A percentile compares a stretch with the other conserved stretches of the same genome.
phyloP scores from a whole-genome alignment of 164 flowering plant species.

The Sextonia rubra region DNA sequence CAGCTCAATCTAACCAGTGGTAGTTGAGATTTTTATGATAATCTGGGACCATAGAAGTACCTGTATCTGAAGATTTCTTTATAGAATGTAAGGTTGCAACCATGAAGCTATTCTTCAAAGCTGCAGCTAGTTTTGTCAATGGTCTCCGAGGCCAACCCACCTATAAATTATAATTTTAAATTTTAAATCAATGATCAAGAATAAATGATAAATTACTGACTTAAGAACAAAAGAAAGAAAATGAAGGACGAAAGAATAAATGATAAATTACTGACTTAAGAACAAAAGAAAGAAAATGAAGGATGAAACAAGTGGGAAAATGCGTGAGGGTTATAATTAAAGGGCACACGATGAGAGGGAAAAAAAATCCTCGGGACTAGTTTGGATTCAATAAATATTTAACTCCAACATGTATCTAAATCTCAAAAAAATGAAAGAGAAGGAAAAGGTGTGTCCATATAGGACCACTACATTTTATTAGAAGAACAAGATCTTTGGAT shows the following conservation, averaged over 20 bases:
- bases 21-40: not conserved
- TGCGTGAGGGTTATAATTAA: no score
- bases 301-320: no score
- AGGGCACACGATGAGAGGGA: no score
- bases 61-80: conserved; percentile 52
- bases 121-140: conserved; percentile 72
- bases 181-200: conserved; percentile 1
- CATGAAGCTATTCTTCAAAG: conserved; percentile 94
- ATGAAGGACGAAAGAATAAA: no score
- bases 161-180: conserved; percentile 27
- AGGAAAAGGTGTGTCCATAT: no score
- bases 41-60: conserved; percentile 32
- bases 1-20: conserved; percentile 6
- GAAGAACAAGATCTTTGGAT: no score
- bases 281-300: not conserved
- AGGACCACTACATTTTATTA: no score
- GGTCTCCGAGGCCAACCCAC: conserved; percentile 99
- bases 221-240: not conserved
- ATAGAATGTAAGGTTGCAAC: conserved; percentile 81
- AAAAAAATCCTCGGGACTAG: not conserved
- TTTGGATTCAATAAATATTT: not conserved
- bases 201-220: not conserved
- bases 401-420: no score
- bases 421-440: no score
- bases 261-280: not conserved